Base-by-base conservation (phyloP, 768 basidiomycete genomes). In the Phlebiopsis gigantea region DNA sequence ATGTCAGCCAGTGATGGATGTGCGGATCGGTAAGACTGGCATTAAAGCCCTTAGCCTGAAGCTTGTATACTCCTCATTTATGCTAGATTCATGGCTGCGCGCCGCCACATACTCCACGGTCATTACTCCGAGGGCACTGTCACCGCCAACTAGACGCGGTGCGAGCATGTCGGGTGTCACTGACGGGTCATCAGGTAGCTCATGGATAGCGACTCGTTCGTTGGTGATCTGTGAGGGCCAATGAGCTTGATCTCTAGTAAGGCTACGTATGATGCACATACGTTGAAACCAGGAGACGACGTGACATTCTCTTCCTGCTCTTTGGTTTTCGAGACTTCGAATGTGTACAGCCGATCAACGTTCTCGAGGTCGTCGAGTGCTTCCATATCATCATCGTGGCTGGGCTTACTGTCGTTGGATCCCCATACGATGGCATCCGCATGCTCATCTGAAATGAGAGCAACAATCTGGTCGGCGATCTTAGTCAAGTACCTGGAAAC, bases 401-500 rank as follows among this genome's bases (percentile, higher is more conserved):
- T 17, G 9, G 34, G 34, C n/a, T n/a, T n/a, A n/a, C n/a, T n/a
- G n/a, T 39, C 34, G 8, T 39, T 17, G 2, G 66, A 69, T 15
- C 73, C 72, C 77, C 77, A 83, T 2, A 81, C 64, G 46, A 85
- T 69, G 2, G 73, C 65, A 34, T 67, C 59, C 0, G 77, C 71
- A 46, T 84, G 77, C 14, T 77, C 74, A 0, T 75, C 63, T 4
- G 83, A 81, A 19, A 85, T 65, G 30, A 85, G 63, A 25, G 77
- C 77, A 0, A 78, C 63, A 1, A 79, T 63, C 65, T 85, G 84
- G 59, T 86, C 83, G 17, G 77, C 69, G 39, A 85, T 72, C 67
- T 82, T 82, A 1, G 75, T 82, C 12, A 85, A 75, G 60, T 86
- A 85, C 47, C 84, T 85, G 31, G 5, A 49, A 25, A 19, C 17